A percentile compares a stretch with the other conserved stretches of the same genome.
Conservation (phyloP, 805 yeast species). For the Scheffersomyces lignosus region DNA sequence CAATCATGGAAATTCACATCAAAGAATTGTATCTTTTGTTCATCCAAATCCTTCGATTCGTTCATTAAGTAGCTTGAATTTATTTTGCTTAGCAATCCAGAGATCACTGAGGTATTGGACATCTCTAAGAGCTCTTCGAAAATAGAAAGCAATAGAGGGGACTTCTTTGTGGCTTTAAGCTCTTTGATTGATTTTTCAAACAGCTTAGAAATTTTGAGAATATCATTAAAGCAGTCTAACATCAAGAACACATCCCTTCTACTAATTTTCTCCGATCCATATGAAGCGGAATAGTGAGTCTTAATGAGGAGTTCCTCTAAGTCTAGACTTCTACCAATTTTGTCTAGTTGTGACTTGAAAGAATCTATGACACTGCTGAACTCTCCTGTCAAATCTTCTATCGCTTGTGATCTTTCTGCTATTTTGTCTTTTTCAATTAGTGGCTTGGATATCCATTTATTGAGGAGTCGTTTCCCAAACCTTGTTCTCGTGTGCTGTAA, state of each 20-base stretch:
- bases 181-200: conserved; percentile 40
- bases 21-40: conserved; percentile 47
- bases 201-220: conserved; percentile 23
- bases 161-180: conserved; percentile 30
- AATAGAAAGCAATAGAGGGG: conserved; percentile 34
- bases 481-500: conserved; percentile 77
- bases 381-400: conserved; percentile 26
- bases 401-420: conserved; percentile 61
- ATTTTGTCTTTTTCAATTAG: conserved; percentile 55
- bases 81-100: conserved; percentile 47
- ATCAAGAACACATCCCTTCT: conserved; percentile 33
- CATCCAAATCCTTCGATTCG: conserved; percentile 42
- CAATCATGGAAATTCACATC: conserved; percentile 33
- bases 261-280: conserved; percentile 24
- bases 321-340: conserved; percentile 29
- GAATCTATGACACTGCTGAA: conserved; percentile 37
- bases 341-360: conserved; percentile 23
- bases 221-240: conserved; percentile 29
- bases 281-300: conserved; percentile 36
- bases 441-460: conserved; percentile 77
- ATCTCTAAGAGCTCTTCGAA: conserved; percentile 38
- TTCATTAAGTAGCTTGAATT: conserved; percentile 52
- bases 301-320: conserved; percentile 37
- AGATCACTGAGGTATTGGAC: conserved; percentile 29
- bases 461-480: conserved; percentile 68